phyloP scores from a whole-genome alignment of 805 yeast species.

The Schizosaccharomyces japonicus region DNA sequence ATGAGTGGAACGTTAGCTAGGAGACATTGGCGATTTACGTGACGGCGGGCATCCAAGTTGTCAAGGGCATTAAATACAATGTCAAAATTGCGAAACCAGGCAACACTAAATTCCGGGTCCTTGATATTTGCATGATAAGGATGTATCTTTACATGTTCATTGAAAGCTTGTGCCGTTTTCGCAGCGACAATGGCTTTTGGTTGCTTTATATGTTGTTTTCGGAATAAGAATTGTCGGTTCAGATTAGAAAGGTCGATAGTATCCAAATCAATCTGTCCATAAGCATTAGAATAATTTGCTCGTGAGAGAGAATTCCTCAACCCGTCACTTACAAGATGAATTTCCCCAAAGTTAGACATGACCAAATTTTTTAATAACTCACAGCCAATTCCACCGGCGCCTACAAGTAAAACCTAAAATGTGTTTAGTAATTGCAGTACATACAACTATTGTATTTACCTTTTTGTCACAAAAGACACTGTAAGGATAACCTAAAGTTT shows the following conservation, averaged over 20 bases:
- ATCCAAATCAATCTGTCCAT: conserved; percentile 61
- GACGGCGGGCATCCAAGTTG: conserved; percentile 65
- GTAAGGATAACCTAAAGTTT: no score
- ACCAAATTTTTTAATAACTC: conserved; percentile 64
- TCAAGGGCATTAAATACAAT: conserved; percentile 81
- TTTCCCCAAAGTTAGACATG: conserved; percentile 59
- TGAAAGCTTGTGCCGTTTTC: conserved; percentile 55
- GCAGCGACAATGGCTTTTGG: conserved; percentile 48
- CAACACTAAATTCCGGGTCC: conserved; percentile 50
- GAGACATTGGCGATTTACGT: conserved; percentile 65
- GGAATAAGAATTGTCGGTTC: conserved; percentile 77
- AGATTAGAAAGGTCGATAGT: conserved; percentile 81
- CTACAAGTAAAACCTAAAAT: conserved; percentile 47
- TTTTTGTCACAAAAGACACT: no score
- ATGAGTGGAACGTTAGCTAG: conserved; percentile 52
- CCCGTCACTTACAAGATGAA: conserved; percentile 34
- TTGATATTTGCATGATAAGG: conserved; percentile 76
- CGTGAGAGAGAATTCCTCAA: not conserved
- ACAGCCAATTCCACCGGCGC: conserved; percentile 95
- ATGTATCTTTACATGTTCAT: conserved; percentile 37
- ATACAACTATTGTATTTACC: no score
- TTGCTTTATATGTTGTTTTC: conserved; percentile 71
- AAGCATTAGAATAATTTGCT: not conserved
- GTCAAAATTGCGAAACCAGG: conserved; percentile 58
- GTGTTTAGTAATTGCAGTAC: no score